Evolutionary conservation across 1,139 yeast species (phyloP), one percentile per base, ranked within the genome.

Genomic region (Blastobotrys malaysiensis): DNA sequence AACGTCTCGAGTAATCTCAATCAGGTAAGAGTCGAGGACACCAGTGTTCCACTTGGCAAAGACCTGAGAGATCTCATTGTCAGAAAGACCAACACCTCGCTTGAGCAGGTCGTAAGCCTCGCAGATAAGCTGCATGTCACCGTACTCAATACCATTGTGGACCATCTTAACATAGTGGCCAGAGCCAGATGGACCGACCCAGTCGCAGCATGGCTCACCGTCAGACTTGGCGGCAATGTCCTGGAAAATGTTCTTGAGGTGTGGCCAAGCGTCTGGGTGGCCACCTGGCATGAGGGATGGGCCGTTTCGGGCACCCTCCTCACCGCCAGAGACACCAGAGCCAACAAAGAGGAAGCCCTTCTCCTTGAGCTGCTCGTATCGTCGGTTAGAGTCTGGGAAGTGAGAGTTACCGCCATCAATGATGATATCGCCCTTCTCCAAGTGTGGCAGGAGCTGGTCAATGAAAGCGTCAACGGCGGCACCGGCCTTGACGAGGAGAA

Each of bases 221-320:
- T 93, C 97, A 60, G 96, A 75, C 80, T 93, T 89, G 70, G 99
- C 99, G 57, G 98, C 78, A 68, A 93, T 88, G 58, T 91, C 83
- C 80, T 93, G 99, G 90, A 93, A 91, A 69, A 93, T 93, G 59
- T 83, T 85, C 83, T 93, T 93, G 71, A 93, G 87, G 77, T 89
- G 95, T 63, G 98, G 98, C 99, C 99, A 93, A 63, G 99, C 99
- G 68, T 88, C 97, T 65, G 79, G 82, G 73, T 90, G 88, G 72
- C 99, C 99, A 84, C 99, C 99, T 66, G 99, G 99, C 99, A 93
- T 93, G 77, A 93, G 82, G 62, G 98, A 91, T 61, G 99, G 99
- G 72, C 99, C 99, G 75, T 88, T 82, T 79, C 99, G 89, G 68
- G 99, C 99, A 82, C 99, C 99, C 76, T 93, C 99, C 78, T 93